A percentile compares a stretch with the other conserved stretches of the same genome.
Evolutionary conservation across 768 basidiomycete species (phyloP).

Genomic region (Mrakia frigida): DNA sequence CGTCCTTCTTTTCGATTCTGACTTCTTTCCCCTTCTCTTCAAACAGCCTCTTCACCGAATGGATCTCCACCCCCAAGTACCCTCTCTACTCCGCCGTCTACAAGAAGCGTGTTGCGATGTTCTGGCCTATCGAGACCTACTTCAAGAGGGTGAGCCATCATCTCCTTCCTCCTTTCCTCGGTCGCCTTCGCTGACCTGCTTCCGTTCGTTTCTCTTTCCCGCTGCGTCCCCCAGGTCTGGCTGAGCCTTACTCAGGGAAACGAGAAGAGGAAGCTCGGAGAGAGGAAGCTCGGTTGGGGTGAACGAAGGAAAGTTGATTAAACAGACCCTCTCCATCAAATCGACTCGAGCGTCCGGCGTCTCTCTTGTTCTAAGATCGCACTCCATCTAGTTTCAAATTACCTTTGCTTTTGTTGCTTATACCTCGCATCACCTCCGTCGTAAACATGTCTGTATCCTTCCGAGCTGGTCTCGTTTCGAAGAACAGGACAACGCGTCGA

Average conservation of each 20-base stretch:
- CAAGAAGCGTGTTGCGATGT: constrained; percentile 30
- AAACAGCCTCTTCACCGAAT: constrained; percentile 27
- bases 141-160: constrained; percentile 2
- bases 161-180: too few relatives aligned
- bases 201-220: too few relatives aligned
- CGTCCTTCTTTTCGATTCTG: neutral
- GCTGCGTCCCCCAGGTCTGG: neutral
- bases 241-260: constrained; percentile 13
- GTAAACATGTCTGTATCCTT: too few relatives aligned
- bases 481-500: neutral
- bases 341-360: too few relatives aligned
- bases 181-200: too few relatives aligned
- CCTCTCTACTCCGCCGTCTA: constrained; percentile 24
- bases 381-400: too few relatives aligned
- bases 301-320: neutral
- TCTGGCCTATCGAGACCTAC: constrained; percentile 27
- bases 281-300: constrained; percentile 27
- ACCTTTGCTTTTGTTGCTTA: too few relatives aligned
- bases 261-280: constrained; percentile 3
- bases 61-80: constrained; percentile 31
- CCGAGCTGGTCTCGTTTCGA: too few relatives aligned
- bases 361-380: too few relatives aligned
- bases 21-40: neutral
- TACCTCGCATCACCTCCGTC: too few relatives aligned
- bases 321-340: too few relatives aligned